Evolutionary conservation across 1,139 yeast species (phyloP), one percentile per base, ranked within the genome.

Genomic region (Diutina catenulata): DNA sequence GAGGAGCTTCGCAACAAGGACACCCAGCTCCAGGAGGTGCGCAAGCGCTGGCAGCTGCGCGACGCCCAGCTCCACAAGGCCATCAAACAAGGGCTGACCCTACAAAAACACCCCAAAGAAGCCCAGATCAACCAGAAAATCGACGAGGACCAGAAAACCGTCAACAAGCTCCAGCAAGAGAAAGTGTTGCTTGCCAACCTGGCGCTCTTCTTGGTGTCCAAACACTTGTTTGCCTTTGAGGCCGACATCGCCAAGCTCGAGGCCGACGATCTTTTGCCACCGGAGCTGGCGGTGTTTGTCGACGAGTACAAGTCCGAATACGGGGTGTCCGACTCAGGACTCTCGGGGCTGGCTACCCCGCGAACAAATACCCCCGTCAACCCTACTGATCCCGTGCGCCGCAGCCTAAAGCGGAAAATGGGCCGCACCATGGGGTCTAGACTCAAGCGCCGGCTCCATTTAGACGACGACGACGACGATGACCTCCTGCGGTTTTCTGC

Each of bases 31-130:
- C 72, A 72, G 50, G 94, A 84, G 40, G 67, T 73, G 5, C 68
- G 84, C 43, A 75, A 74, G 53, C 73, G 81, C 48, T 74, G 78
- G 45, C 78, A 74, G 49, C 76, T 76, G 41, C 72, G 82, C 44
- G 98, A 91, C 52, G 65, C 72, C 16, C 84, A 79, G 48, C 62
- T 91, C 40, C 95, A 84, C 53, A 87, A 86, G 55, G 80, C 76
- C 53, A 82, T 87, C 42, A 74, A 80, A 46, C 79, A 86, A 37
- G 78, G 86, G 58, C 96, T 97, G 0, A 80, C 95, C 0, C 58
- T 81, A 36, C 70, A 80, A 2, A 82, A 77, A 46, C 82, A 82
- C 54, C 94, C 96, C 2, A 83, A 86, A 47, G 98, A 91, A 51
- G 74, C 64, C 33, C 80, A 72, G 45, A 53, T 82, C 9, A 71